Base-by-base conservation (phyloP, 805 yeast species). In the Aciculoconidium aculeatum region DNA sequence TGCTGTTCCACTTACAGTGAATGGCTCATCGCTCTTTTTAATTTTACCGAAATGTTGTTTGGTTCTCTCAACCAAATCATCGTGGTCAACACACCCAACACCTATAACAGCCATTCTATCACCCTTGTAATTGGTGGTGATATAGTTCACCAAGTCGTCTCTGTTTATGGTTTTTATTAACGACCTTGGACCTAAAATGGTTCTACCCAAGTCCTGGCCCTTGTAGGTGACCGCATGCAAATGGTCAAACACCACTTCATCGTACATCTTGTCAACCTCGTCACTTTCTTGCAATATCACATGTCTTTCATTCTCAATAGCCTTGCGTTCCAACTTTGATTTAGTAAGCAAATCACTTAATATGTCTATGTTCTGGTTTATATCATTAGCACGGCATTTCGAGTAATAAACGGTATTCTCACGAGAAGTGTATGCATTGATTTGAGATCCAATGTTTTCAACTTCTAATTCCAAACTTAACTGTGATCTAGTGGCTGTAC, bases 101-200 rank as follows among this genome's bases (percentile, higher is more conserved):
- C 96, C 97, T 22, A 88, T 95, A n/a, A 92, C 67, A 1, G 92
- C 97, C 97, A 92, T 92, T 49, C 97, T 70, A 60, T 92, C 96
- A 23, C 96, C 95, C 49, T 82, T 83, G 61, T 92, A 92, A 65
- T 92, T 92, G 23, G 80, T 76, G 18, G 70, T 61, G 48, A 92
- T 92, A 58, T 88, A 92, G 42, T 75, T 69, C 33, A 73, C 76
- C 51, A 92, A 67, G 54, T 92, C 96, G 5, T 66, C 62, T 49
- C 85, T 72, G 40, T 80, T 68, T 41, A 92, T 85, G 20, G 87
- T 75, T 52, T 75, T 74, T 49, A 92, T 92, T 56, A 87, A 80
- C 40, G 83, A 83, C 37, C 87, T 72, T 11, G 99, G 97, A 0
- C 99, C 99, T 36, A 92, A 65, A 35, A 92, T 92, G 6, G 98